phyloP scores from a whole-genome alignment of 2,329 filamentous ascomycete genomes.

The Mycocentrospora acerina region DNA sequence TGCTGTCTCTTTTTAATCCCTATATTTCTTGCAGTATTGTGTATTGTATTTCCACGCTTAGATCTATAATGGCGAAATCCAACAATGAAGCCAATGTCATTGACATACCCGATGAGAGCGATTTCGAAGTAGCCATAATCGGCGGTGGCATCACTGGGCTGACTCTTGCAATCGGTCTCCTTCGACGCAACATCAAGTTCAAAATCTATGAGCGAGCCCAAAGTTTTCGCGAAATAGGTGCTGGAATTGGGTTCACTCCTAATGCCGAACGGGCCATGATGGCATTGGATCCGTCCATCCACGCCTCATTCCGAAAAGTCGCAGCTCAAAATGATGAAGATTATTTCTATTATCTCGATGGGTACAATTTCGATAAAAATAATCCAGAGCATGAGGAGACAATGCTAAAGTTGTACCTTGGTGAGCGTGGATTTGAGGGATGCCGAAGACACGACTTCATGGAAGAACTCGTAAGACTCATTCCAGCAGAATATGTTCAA shows the following conservation, averaged over 20 bases:
- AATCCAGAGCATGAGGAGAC: conserved; percentile 10
- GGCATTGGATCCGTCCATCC: conserved; percentile 47
- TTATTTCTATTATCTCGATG: conserved; percentile 10
- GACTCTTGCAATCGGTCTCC: conserved; percentile 13
- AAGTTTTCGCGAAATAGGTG: conserved; percentile 18
- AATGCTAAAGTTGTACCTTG: conserved; percentile 13
- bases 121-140: conserved; percentile 16
- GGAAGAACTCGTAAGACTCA: conserved; percentile 6
- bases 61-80: not conserved
- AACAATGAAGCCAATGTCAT: not conserved
- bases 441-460: conserved; percentile 14
- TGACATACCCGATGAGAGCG: not conserved
- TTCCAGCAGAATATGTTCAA: conserved; percentile 7
- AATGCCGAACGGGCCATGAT: conserved; percentile 55
- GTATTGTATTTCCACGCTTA: not conserved
- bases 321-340: conserved; percentile 30
- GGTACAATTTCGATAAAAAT: conserved; percentile 2
- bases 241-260: conserved; percentile 40
- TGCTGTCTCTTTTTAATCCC: too few relatives aligned
- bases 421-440: conserved; percentile 15
- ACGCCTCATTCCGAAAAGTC: conserved; percentile 35
- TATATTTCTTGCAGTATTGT: too few relatives aligned
- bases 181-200: conserved; percentile 11
- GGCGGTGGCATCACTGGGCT: conserved; percentile 23
- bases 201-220: conserved; percentile 17